Base-by-base conservation (phyloP, 2,329 filamentous ascomycete species). In the Hymenoscyphus fructigenus region DNA sequence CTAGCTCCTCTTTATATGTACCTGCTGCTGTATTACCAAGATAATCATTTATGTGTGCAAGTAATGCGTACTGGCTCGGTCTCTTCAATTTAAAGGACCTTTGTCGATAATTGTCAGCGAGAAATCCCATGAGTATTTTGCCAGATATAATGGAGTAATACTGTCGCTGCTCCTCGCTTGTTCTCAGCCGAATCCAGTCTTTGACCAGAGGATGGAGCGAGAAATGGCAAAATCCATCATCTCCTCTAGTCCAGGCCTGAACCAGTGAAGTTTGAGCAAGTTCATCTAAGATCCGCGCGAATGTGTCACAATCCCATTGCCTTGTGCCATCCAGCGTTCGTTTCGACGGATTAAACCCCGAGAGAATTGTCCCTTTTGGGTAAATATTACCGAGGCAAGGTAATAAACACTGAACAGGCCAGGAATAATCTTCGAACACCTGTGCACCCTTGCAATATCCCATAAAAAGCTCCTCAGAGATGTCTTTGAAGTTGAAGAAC, bases 101-200 rank as follows among this genome's bases (percentile, higher is more conserved):
- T 4, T 36, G 17, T 36, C 29, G 14, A 12, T n/a, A 50, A 7
- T 3, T 23, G 1, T 28, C 14, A 1, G 47, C 1, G 3, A 67
- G 55, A n/a, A 41, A 20, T 5, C 17, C 59, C 38, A 12, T 9
- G 12, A 69, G 14, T 38, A 67, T 38, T 32, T 64, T 15, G 5
- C 57, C 29, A 26, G 65, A 53, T 41, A 47, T 2, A 38, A 61
- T 34, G 7, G 53, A 58, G 14, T 63, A 68, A 17, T 66, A 50
- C 7, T 26, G 44, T 28, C 44, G 64, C 15, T 60, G 29, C 47
- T 66, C 50, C 2, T 29, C 10, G 12, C 44, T 50, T 17, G 60
- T 61, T 10, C 71, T 60, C 12, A 73, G 38, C 4, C 66, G 65
- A 23, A 73, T 68, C 70, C 71, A 73, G 26, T 72, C 71, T 59